Conservation (phyloP, 345 rosid genomes). For the Heritiera littoralis region DNA sequence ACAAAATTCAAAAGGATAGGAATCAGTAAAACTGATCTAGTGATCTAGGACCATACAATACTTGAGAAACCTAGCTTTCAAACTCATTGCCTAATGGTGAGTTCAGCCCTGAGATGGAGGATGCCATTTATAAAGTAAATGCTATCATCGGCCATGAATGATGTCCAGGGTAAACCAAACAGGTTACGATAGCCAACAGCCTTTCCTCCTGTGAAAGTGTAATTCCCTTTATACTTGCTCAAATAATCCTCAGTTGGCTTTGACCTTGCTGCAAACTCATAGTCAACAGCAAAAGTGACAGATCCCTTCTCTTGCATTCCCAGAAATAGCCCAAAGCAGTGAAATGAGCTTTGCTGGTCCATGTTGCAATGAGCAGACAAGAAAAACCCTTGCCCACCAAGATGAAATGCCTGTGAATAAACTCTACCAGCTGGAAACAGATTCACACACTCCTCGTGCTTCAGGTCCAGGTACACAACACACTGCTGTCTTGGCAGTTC, state of each 20-base stretch:
- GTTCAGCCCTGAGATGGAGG: constrained; percentile 83
- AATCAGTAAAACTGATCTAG: not conserved
- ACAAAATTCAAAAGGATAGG: not conserved
- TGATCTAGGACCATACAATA: no score
- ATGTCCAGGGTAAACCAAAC: constrained; percentile 56
- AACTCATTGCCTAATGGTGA: constrained; percentile 56
- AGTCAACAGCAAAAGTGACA: constrained; percentile 54
- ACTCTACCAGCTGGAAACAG: constrained; percentile 59
- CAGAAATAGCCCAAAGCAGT: constrained; percentile 75
- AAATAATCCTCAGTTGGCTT: constrained; percentile 60
- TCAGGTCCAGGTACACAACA: constrained; percentile 75
- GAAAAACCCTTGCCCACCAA: constrained; percentile 72
- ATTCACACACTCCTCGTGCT: constrained; percentile 56
- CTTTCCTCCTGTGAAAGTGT: constrained; percentile 58
- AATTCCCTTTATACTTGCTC: constrained; percentile 55
- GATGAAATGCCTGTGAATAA: constrained; percentile 69
- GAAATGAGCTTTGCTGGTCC: constrained; percentile 58
- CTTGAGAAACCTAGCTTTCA: not conserved
- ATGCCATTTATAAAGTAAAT: constrained; percentile 62
- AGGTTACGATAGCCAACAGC: constrained; percentile 65
- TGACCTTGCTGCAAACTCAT: constrained; percentile 71
- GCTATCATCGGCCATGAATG: constrained; percentile 59
- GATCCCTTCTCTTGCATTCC: constrained; percentile 72
- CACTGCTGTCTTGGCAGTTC: constrained; percentile 69
- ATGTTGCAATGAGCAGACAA: constrained; percentile 67